Percentiles rank a stretch among this genome's conserved stretches.
Conservation (phyloP, 495 filamentous ascomycete genomes). For the Lasiosphaeria ovina region DNA sequence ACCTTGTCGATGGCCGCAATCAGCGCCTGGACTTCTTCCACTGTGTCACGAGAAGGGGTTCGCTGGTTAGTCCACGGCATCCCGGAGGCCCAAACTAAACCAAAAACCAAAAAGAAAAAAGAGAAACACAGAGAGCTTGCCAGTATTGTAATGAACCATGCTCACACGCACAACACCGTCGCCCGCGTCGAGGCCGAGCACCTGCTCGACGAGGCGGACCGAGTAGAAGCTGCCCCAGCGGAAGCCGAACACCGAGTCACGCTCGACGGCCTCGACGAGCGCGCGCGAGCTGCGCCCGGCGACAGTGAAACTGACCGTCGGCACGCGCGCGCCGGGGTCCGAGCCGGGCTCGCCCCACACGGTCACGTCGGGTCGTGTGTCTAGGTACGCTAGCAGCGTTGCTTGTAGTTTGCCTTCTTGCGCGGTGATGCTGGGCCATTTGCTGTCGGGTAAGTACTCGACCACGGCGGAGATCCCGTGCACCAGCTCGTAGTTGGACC, state of each 20-base stretch:
- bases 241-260: conserved; percentile 54
- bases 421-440: conserved; percentile 51
- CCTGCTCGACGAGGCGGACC: conserved; percentile 56
- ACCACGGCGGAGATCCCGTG: conserved; percentile 56
- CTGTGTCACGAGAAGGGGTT: conserved; percentile 31
- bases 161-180: conserved; percentile 69
- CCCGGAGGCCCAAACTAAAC: too few species aligned
- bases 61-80: not conserved
- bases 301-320: conserved; percentile 66
- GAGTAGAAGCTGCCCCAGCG: conserved; percentile 70
- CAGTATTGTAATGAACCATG: conserved; percentile 73
- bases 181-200: conserved; percentile 49
- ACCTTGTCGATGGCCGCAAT: conserved; percentile 27
- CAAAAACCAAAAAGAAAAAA: conserved; percentile 18
- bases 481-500: conserved; percentile 64
- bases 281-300: conserved; percentile 53
- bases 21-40: conserved; percentile 54
- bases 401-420: conserved; percentile 62
- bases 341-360: conserved; percentile 55
- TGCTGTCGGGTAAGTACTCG: conserved; percentile 50
- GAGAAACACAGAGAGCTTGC: conserved; percentile 37
- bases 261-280: conserved; percentile 63
- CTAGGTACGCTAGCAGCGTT: conserved; percentile 57
- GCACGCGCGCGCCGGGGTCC: conserved; percentile 49
- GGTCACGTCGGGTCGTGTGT: conserved; percentile 43